Conservation (phyloP, 1,284 basidiomycete species). For the Phellinidium pouzarii region DNA sequence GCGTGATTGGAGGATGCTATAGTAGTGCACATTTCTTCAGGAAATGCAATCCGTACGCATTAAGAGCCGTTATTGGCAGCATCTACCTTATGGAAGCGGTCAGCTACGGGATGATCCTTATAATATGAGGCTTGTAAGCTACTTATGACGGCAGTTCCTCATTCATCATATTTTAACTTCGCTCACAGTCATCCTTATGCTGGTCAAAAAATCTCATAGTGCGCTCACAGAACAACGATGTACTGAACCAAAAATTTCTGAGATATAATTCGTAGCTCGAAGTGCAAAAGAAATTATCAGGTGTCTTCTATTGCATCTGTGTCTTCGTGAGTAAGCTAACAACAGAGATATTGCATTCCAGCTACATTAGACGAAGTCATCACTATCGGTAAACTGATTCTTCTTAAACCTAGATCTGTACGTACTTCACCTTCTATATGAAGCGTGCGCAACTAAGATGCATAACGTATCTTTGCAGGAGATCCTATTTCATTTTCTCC, state of each 20-base stretch:
- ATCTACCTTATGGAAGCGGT: conserved; percentile 2
- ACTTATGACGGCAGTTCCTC: not conserved
- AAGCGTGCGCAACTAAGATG: not conserved
- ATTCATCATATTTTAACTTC: not conserved
- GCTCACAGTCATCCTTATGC: conserved; percentile 5
- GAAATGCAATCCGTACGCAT: not conserved
- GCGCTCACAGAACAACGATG: too few species aligned
- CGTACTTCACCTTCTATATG: not conserved
- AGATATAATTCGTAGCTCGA: too few species aligned
- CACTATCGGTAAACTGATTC: conserved; percentile 8
- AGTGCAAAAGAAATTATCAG: too few species aligned
- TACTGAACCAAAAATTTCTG: too few species aligned
- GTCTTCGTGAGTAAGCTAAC: conserved; percentile 1
- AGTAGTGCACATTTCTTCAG: not conserved
- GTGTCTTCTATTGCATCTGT: conserved; percentile 7
- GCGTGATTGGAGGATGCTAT: conserved; percentile 3
- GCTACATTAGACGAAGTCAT: not conserved
- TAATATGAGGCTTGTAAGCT: conserved; percentile 5
- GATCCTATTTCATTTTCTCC: conserved; percentile 7
- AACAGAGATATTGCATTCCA: not conserved
- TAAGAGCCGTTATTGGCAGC: not conserved
- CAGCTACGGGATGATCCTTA: conserved; percentile 6
- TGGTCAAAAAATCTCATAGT: not conserved
- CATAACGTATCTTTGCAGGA: not conserved
- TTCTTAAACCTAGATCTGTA: conserved; percentile 6